Base-by-base conservation (phyloP, 805 yeast genomes). In the Candida sithepensis region DNA sequence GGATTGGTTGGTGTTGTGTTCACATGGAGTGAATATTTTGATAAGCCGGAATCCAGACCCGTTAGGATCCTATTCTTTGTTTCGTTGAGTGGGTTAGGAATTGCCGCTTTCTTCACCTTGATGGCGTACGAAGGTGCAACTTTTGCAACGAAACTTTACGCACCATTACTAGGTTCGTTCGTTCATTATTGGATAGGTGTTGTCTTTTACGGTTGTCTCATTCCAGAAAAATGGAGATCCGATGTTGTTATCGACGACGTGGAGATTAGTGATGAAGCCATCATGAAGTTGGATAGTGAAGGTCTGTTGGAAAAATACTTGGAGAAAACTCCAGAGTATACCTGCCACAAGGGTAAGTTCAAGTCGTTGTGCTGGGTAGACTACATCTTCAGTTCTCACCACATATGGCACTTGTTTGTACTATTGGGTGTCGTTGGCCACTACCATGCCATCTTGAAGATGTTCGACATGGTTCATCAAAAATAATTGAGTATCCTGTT, bases 11-110 rank as follows among this genome's bases (percentile, higher is more conserved):
- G 98, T 1, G 78, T 88, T 24, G 63, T 74, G 16, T 81, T 92
- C 70, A 88, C 94, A 47, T 92, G 98, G 96, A 81, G 90, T n/a
- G 92, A 96, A 3, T 76, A 72, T 55, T 92, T 94, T 65, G 98
- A 94, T 65, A 77, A 79, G 47, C 96, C 96, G 3, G 95, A 88
- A 60, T 81, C 88, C 51, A 75, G 96, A 52, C 82, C 85, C 4
- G 68, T 88, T 47, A 74, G 98, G 55, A 88, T 94, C 48, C 73
- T 79, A 12, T 92, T 92, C 56, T 92, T 88, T 64, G 73, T 88
- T 21, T 77, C 90, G 3, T 74, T 92, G 48, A 89, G 97, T 0
- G 75, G 77, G 2, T 71, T 88, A 45, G 98, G 98, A 2, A 73
- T 77, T 13, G 64, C 84, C 2, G 80, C 96, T 2, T 81, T 84